Evolutionary conservation across 192 early-diverging fungal species (phyloP).

Genomic region (Coemansia sp.): DNA sequence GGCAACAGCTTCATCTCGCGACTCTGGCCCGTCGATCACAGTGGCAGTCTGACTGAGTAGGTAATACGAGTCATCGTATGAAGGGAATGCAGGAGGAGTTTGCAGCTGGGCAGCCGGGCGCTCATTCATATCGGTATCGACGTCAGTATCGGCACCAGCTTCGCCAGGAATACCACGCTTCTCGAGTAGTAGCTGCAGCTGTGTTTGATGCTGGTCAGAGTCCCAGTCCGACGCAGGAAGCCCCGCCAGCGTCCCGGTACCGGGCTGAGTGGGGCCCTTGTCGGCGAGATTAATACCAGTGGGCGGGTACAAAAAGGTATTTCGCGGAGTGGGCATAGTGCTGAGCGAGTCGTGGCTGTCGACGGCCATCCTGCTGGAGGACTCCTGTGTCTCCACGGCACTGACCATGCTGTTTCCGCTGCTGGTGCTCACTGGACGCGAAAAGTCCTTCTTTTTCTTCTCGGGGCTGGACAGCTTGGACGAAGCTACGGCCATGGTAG

Average conservation of each 20-base stretch:
- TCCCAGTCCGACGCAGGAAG: slow-evolving; percentile 25
- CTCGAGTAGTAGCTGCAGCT: slow-evolving; percentile 47
- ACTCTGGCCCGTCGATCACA: slow-evolving; percentile 17
- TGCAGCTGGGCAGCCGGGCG: background rate
- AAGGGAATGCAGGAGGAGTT: slow-evolving; percentile 6
- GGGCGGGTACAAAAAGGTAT: slow-evolving; percentile 52
- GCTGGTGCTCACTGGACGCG: slow-evolving; percentile 51
- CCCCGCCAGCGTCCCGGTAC: background rate
- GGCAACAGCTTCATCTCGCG: slow-evolving; percentile 38
- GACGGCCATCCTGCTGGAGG: slow-evolving; percentile 17
- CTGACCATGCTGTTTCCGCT: slow-evolving; percentile 50
- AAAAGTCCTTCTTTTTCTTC: slow-evolving; percentile 27
- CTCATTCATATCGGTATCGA: background rate
- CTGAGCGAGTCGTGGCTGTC: slow-evolving; percentile 53
- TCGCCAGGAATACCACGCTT: slow-evolving; percentile 27
- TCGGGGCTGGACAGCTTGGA: slow-evolving; percentile 21
- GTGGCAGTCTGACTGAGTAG: slow-evolving; percentile 26
- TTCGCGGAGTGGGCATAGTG: slow-evolving; percentile 56
- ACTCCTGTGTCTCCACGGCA: slow-evolving; percentile 24
- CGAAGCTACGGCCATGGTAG: slow-evolving; percentile 19
- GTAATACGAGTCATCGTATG: slow-evolving; percentile 54
- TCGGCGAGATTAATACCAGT: slow-evolving; percentile 42
- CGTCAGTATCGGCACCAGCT: background rate
- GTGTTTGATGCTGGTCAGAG: slow-evolving; percentile 40
- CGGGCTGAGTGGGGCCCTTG: slow-evolving; percentile 10